Evolutionary conservation across 306 rosid species (phyloP), one percentile per base, ranked within the genome.

Genomic region (Prunus mira): DNA sequence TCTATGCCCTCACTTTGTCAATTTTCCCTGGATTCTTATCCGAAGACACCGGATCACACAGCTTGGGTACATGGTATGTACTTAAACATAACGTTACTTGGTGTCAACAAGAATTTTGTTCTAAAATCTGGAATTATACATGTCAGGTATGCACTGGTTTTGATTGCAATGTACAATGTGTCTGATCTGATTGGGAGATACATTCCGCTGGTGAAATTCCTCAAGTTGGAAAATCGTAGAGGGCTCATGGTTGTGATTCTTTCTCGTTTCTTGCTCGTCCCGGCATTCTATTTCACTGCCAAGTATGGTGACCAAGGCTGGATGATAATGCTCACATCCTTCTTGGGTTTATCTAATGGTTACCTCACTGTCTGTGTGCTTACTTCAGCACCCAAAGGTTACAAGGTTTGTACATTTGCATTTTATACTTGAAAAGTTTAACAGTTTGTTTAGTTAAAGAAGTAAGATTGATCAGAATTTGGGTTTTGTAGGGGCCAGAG

Each of bases 11-110:
- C 32, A 89, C 97, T 50, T 62, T 95, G 38, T 89, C 97, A 52
- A 92, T 90, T 65, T 94, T 90, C 81, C 96, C 98, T 27, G 98
- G 98, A 75, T 94, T 94, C 89, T 77, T 91, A 79, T 90, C 93
- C 41, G 98, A 94, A 81, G 98, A 94, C 73, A 94, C 97, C 5
- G 96, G 97, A 73, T 57, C 82, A 50, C 96, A 94, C 81, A 80
- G 92, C 72, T 78, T 92, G 76, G 97, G 98, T 25, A 32, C 87
- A 13, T 94, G 98, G 98, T 92, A 85, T 57, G 86, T 46, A 20
- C 9, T 60, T 7, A 60, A 30, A 24, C 52, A 3, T 12, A 49
- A 12, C 9, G 58, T 57, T 24, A 22, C 32, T 11, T 24, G 15
- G 12, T 24, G 28, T 18, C 64, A 22, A 22, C 15, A 14, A 52